Base-by-base conservation (phyloP, 202 grass and related monocot species). In the Bolboschoenoplectus hybrid region DNA sequence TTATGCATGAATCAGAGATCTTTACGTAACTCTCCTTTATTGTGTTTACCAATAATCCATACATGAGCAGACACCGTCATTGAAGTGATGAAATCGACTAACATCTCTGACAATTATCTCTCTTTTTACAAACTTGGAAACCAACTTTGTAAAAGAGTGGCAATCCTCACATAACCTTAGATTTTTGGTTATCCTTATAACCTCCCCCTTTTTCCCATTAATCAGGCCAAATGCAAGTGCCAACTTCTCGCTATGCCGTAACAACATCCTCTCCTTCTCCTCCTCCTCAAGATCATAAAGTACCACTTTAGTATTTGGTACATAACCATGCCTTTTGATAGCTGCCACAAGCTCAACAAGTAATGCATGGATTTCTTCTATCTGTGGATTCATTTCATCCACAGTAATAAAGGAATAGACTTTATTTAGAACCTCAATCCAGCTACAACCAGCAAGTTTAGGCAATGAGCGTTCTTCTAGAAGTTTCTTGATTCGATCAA, bases 381-480 rank as follows among this genome's bases (percentile, higher is more conserved):
- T 66, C 34, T 87, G 90, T 34, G 87, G 89, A 64, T 88, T 95
- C 86, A 88, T 93, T 82, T 90, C 87, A 81, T 97, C 93, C 13
- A 91, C 84, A 7, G 93, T 91, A 8, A 82, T 87, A 80, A 98
- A 95, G 9, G 86, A 87, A 81, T 95, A 50, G 50, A 93, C 17
- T 86, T 87, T 95, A 60, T 98, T 36, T 89, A 66, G 90, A 81
- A 94, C 90, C 87, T 95, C 96, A 85, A 98, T 98, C 93, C 96
- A 95, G 80, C 96, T 95, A 84, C 90, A 94, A 49, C 96, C 96
- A 16, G 91, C 63, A 17, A 95, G 81, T 89, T 98, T 98, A 86
- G 89, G 86, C 47, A 98, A 78, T 0, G 35, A 81, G 60, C 80
- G 89, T 84, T 92, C 91, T 83, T 98, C 89, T 47, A 51, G 74